phyloP scores from a whole-genome alignment of 2,329 filamentous ascomycete species.

The Thermoascus crustaceus region DNA sequence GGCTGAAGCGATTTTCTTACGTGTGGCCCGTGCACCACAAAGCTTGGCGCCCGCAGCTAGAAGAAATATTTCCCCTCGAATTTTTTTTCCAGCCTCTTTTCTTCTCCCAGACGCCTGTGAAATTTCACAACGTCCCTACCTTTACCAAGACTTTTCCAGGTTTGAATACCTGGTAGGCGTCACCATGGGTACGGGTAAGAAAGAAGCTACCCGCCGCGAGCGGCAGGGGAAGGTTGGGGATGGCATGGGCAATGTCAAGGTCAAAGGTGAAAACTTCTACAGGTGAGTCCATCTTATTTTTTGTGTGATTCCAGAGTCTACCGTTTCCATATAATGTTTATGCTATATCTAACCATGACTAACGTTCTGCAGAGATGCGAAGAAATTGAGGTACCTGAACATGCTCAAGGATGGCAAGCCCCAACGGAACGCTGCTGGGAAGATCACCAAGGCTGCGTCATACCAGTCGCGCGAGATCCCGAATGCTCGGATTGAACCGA shows the following conservation, averaged over 20 bases:
- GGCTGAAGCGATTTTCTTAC: constrained; percentile 29
- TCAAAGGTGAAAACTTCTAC: constrained; percentile 99
- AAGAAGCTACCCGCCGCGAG: constrained; percentile 73
- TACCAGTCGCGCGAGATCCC: constrained; percentile 79
- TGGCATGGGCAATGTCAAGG: constrained; percentile 84
- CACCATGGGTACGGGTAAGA: constrained; percentile 82
- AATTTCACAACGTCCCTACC: constrained; percentile 14
- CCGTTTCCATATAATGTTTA: too few relatives aligned
- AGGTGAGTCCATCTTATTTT: constrained; percentile 43
- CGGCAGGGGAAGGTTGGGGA: constrained; percentile 78
- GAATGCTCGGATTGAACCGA: constrained; percentile 82
- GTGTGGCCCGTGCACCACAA: constrained; percentile 28
- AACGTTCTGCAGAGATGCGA: constrained; percentile 50
- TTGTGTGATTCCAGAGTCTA: too few relatives aligned
- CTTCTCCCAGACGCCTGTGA: constrained; percentile 25
- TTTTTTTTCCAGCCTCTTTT: constrained; percentile 17
- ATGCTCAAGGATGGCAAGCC: constrained; percentile 85
- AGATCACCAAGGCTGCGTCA: constrained; percentile 73
- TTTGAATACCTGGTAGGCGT: constrained; percentile 13
- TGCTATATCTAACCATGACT: constrained; percentile 9
- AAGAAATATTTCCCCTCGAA: constrained; percentile 21
- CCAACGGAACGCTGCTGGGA: constrained; percentile 70
- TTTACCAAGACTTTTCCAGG: too few relatives aligned
- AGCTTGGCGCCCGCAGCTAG: constrained; percentile 21
- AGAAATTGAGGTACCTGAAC: constrained; percentile 81